These are phyloP conservation scores for Leptographium wingfieldii DNA, from an alignment of 2,329 filamentous ascomycete species.

Conservation along the genomic window DNA sequence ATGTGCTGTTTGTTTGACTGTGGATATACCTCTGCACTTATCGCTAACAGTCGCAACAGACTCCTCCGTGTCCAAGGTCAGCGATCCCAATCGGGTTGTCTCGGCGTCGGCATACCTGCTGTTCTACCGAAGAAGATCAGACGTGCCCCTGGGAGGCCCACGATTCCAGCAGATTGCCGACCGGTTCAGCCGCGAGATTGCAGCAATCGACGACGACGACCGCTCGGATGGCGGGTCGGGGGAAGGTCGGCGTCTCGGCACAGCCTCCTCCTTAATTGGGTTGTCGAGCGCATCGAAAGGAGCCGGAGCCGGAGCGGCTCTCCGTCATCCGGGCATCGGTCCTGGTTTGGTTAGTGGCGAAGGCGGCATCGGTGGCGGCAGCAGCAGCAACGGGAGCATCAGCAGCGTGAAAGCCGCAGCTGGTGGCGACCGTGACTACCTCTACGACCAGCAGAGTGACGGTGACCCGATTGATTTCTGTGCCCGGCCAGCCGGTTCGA, in stretches of 20 bases:
- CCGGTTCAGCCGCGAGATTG: constrained; percentile 40
- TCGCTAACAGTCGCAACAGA: constrained; percentile 36
- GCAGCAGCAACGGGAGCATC: constrained; percentile 8
- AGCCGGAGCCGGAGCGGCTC: constrained; percentile 70
- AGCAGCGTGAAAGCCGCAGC: constrained; percentile 15
- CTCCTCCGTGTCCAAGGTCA: constrained; percentile 53
- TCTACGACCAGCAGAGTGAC: background rate
- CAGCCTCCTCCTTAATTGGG: constrained; percentile 72
- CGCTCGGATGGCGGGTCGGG: constrained; percentile 35
- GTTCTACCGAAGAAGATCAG: constrained; percentile 84
- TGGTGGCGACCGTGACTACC: constrained; percentile 16
- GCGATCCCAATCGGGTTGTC: constrained; percentile 50
- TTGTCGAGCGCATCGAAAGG: constrained; percentile 77
- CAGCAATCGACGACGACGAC: constrained; percentile 32
- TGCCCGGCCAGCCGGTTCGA: background rate
- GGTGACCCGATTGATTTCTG: background rate
- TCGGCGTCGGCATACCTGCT: constrained; percentile 77
- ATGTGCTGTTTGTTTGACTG: too few species aligned
- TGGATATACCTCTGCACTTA: too few species aligned
- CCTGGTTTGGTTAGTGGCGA: constrained; percentile 40
- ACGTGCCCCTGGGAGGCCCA: constrained; percentile 64
- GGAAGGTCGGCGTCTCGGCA: constrained; percentile 80
- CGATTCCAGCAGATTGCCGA: constrained; percentile 60
- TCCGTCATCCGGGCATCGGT: constrained; percentile 40
- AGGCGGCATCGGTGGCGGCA: constrained; percentile 1